These are phyloP conservation scores for Annulohypoxylon moriforme DNA, from an alignment of 495 filamentous ascomycete genomes.

Conservation along the genomic window DNA sequence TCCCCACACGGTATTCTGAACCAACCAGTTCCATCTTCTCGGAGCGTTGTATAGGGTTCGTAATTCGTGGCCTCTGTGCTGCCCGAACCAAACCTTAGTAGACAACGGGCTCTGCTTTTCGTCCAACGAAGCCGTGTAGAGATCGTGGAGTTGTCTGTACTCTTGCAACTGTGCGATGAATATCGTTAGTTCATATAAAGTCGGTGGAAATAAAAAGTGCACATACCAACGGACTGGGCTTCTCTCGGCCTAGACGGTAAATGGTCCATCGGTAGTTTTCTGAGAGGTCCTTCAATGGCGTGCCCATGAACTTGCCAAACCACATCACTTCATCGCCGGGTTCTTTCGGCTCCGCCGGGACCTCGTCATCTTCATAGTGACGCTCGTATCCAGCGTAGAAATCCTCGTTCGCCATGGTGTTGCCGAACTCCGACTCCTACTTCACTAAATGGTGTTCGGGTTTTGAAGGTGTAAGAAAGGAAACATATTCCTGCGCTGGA, in stretches of 20 bases:
- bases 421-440: too few species aligned
- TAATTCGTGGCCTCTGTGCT: background rate
- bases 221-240: background rate
- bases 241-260: background rate
- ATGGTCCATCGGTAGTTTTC: background rate
- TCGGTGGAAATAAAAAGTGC: background rate
- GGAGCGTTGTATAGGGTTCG: background rate
- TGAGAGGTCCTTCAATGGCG: background rate
- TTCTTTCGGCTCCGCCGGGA: background rate
- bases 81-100: background rate
- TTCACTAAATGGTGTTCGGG: background rate
- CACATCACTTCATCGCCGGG: background rate
- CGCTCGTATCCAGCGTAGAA: background rate
- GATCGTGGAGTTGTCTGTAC: background rate
- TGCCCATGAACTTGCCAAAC: background rate
- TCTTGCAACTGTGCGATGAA: background rate
- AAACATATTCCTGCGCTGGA: background rate
- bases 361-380: background rate
- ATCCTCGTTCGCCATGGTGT: background rate
- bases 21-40: background rate
- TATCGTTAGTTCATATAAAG: background rate
- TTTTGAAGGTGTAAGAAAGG: background rate
- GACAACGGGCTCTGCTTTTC: background rate
- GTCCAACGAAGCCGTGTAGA: background rate
- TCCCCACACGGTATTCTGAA: background rate